Base-by-base conservation (phyloP, 176 grass and related monocot genomes). In the Triticum dicoccoides region DNA sequence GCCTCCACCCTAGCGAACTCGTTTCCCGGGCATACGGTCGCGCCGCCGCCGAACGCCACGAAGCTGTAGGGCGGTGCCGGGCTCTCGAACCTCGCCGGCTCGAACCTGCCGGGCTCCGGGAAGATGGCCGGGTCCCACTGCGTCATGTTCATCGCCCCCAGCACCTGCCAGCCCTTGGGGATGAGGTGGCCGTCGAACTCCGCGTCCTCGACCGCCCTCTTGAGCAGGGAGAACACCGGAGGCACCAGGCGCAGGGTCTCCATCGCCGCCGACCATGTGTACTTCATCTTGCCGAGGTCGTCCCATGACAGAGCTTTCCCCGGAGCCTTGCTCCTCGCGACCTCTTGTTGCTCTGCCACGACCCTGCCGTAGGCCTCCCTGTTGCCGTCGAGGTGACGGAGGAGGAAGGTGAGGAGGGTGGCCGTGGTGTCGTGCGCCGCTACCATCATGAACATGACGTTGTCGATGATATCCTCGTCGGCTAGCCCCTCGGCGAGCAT, bases 381-480 rank as follows among this genome's bases (percentile, higher is more conserved):
- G 76, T 59, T 38, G 29, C 76, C 5, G 4, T 70, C 76, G 25
- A 91, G 85, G 8, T 81, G 76, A 3, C 82, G 89, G 77, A 91
- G 61, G 34, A 91, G 78, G 82, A 91, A 91, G 38, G 85, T 85
- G 27, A 91, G 25, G 61, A 88, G 86, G 5, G 24, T n/a, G 11
- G 89, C 69, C 0, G 86, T 81, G 5, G 85, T 91, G 77, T 91
- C 89, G 35, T 88, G 82, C 9, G 86, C 82, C 15, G 86, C 77
- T 3, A 88, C 20, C 69, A 85, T 77, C 35, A 91, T 39, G 24
- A 85, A 54, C 68, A 85, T 82, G 32, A 62, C 47, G 69, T 82
- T 91, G 82, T 91, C 82, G n/a, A 88, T 68, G 39, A 88, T 85
- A 17, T 85, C 78, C 47, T 82, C 85, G 9, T 91, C 89, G 5